Evolutionary conservation across 2,329 filamentous ascomycete genomes (phyloP).

Genomic region (Alternaria angustiovoidea): DNA sequence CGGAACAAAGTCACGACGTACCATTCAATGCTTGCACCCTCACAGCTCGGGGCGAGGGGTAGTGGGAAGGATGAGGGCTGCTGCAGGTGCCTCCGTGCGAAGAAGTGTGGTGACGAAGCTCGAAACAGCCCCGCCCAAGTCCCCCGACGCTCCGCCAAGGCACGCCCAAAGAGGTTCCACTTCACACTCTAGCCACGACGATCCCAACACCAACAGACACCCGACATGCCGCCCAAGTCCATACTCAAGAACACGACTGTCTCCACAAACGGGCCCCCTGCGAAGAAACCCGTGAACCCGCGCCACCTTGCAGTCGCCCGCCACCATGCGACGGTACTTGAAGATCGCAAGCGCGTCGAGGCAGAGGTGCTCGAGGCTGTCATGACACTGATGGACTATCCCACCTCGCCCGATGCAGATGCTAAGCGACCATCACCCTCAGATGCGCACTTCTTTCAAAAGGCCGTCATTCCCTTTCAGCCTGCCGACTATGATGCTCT

Average conservation of each 20-base stretch:
- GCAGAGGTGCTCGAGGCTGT: constrained; percentile 75
- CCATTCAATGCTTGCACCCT: constrained; percentile 19
- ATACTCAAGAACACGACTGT: constrained; percentile 51
- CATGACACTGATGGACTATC: constrained; percentile 73
- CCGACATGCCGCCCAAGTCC: constrained; percentile 53
- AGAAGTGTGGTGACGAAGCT: constrained; percentile 27
- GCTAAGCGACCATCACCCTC: constrained; percentile 61
- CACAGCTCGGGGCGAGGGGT: constrained; percentile 17
- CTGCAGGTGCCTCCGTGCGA: constrained; percentile 19
- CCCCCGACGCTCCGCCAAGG: constrained; percentile 19
- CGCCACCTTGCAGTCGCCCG: constrained; percentile 71
- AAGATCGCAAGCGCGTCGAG: constrained; percentile 82
- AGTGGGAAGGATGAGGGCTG: constrained; percentile 19
- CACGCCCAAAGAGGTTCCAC: constrained; percentile 15
- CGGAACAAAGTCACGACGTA: constrained; percentile 11
- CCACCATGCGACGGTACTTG: constrained; percentile 82
- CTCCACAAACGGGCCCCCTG: constrained; percentile 29
- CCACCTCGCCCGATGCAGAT: constrained; percentile 61
- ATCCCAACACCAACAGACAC: constrained; percentile 12
- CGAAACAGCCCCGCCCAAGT: constrained; percentile 27
- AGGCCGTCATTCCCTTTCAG: constrained; percentile 76
- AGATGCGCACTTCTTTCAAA: constrained; percentile 72
- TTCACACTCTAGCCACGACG: constrained; percentile 13
- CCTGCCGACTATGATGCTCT: constrained; percentile 89
- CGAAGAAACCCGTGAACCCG: constrained; percentile 45